These are phyloP conservation scores for Tubosaeta sp. DNA, from an alignment of 768 basidiomycete species.

Conservation along the genomic window DNA sequence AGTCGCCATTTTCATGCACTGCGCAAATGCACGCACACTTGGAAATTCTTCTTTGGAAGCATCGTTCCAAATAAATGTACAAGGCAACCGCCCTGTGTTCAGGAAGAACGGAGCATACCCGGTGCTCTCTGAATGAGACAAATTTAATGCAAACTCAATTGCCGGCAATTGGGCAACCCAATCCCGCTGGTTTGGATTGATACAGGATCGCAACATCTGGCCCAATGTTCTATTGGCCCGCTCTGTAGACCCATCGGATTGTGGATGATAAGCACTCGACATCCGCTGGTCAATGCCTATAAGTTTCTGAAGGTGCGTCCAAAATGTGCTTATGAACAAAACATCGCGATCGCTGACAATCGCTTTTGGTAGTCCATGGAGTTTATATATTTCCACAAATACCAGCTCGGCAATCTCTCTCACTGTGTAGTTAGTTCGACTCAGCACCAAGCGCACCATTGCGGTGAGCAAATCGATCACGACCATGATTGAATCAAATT, in stretches of 20 bases:
- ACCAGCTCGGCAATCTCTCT: constrained; percentile 34
- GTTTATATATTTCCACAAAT: constrained; percentile 33
- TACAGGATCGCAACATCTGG: too few relatives aligned
- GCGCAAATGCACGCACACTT: too few relatives aligned
- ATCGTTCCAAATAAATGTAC: too few relatives aligned
- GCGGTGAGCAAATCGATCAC: constrained; percentile 15
- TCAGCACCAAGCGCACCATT: constrained; percentile 24
- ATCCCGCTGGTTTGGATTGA: too few relatives aligned
- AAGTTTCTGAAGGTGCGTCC: constrained; percentile 10
- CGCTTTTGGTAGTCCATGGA: constrained; percentile 9
- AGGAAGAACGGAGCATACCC: too few relatives aligned
- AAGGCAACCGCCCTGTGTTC: too few relatives aligned
- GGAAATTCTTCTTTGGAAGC: too few relatives aligned
- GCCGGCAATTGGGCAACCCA: too few relatives aligned
- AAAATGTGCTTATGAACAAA: constrained; percentile 25
- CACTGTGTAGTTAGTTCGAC: constrained; percentile 24
- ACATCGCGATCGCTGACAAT: constrained; percentile 26
- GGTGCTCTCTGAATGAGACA: too few relatives aligned
- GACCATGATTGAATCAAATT: constrained; percentile 25
- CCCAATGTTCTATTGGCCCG: not conserved
- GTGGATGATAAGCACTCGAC: constrained; percentile 29
- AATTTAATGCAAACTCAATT: too few relatives aligned
- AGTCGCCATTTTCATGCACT: too few relatives aligned
- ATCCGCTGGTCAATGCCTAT: constrained; percentile 5
- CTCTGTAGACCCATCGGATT: constrained; percentile 33